phyloP scores from a whole-genome alignment of 2,329 filamentous ascomycete species.

The Pseudonectria buxi region DNA sequence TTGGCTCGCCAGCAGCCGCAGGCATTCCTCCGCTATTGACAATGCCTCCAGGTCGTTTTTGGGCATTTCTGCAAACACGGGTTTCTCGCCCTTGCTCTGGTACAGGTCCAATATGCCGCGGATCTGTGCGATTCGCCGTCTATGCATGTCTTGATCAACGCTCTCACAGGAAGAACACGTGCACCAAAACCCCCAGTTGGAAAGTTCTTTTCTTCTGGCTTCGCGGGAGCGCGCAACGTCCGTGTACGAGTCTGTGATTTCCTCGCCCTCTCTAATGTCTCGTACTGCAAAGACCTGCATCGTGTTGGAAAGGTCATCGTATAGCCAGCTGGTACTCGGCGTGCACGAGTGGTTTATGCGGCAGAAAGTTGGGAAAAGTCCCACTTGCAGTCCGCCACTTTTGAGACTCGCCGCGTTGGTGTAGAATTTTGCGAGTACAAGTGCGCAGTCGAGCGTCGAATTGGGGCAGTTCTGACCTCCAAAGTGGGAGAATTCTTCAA shows the following conservation, averaged over 20 bases:
- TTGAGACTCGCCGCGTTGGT: constrained; percentile 7
- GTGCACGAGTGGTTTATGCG: constrained; percentile 9
- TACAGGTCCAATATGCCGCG: constrained; percentile 6
- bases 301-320: constrained; percentile 3
- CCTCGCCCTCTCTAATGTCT: constrained; percentile 7
- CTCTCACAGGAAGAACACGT: constrained; percentile 3
- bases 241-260: constrained; percentile 8
- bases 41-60: constrained; percentile 4
- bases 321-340: constrained; percentile 6
- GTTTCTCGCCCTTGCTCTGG: constrained; percentile 1
- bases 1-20: constrained; percentile 1
- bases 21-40: constrained; percentile 4
- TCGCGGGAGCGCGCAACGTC: constrained; percentile 5
- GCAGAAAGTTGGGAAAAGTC: constrained; percentile 6
- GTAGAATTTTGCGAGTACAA: constrained; percentile 7
- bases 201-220: constrained; percentile 3
- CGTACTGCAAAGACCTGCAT: constrained; percentile 8
- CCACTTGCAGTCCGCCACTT: constrained; percentile 4
- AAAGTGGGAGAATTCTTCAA: constrained; percentile 3
- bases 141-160: constrained; percentile 3
- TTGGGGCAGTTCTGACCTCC: constrained; percentile 2
- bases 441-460: constrained; percentile 4
- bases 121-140: constrained; percentile 4
- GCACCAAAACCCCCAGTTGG: constrained; percentile 7
- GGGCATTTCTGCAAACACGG: constrained; percentile 5